phyloP scores from a whole-genome alignment of 2,329 filamentous ascomycete species.

The Ophiostoma populinum region DNA sequence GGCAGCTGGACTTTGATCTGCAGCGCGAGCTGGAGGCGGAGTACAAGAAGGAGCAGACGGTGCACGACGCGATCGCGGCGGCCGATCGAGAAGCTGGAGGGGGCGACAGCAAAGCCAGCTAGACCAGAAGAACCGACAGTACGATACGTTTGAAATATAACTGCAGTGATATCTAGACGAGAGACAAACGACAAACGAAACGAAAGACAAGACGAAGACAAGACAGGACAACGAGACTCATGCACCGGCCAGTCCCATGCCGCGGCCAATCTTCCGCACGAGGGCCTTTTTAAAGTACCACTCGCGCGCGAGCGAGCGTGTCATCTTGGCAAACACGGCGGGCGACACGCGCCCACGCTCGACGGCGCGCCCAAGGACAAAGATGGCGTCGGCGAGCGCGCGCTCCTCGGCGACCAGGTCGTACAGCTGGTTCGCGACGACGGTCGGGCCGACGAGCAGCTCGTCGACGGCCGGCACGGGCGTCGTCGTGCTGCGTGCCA shows the following conservation, averaged over 20 bases:
- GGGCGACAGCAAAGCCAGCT: too few species aligned
- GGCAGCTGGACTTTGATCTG: conserved; percentile 88
- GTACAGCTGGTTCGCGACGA: conserved; percentile 87
- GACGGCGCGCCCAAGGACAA: conserved; percentile 58
- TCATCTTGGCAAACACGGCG: conserved; percentile 64
- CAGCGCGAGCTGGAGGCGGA: conserved; percentile 72
- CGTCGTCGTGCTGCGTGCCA: conserved; percentile 52
- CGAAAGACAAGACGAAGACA: not conserved
- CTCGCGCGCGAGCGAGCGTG: conserved; percentile 55
- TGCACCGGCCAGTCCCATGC: conserved; percentile 44
- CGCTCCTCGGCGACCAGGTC: conserved; percentile 75
- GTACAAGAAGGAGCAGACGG: conserved; percentile 75
- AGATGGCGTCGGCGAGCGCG: conserved; percentile 72
- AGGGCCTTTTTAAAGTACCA: conserved; percentile 74
- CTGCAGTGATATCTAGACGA: too few species aligned
- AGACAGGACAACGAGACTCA: not conserved
- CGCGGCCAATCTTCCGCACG: conserved; percentile 56
- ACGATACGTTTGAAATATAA: not conserved
- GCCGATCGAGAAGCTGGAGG: not conserved
- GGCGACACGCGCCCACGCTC: conserved; percentile 55
- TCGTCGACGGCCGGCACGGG: conserved; percentile 70
- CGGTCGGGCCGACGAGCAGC: conserved; percentile 78
- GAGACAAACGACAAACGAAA: too few species aligned
- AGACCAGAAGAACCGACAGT: not conserved
- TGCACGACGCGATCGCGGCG: conserved; percentile 29